Base-by-base conservation (phyloP, 306 rosid species). In the Cicer pinnatifidum region DNA sequence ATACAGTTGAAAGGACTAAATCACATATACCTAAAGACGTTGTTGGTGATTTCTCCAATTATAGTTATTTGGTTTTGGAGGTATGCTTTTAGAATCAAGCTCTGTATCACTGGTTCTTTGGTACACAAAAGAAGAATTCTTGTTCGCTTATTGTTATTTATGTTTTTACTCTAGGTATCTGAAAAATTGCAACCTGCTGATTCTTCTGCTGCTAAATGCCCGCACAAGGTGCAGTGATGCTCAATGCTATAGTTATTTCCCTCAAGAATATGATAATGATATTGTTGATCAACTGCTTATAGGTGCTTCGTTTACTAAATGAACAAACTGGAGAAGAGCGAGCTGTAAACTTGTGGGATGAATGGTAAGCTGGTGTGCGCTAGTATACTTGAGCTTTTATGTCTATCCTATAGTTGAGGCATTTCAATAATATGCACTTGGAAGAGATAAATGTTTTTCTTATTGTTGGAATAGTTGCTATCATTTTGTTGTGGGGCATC, bases 301-400 rank as follows among this genome's bases (percentile, higher is more conserved):
- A 93, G 98, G 91, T 91, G 85, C 97, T 93, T 68, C 94, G 96
- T 40, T 75, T 93, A 84, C 84, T 91, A 75, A 83, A 89, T 76
- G 98, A 93, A 85, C 82, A 81, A 59, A 85, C 74, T 13, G 98
- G 97, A 71, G 92, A 84, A 79, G 97, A 91, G 84, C 76, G 82
- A 40, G 85, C 84, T 53, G 89, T 79, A 37, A 77, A 81, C 85
- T 82, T 93, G 84, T 53, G 79, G 75, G 94, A 88, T 69, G 97
- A 88, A 79, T 93, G 98, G 98, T 89, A 85, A 81, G 81, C 38
- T 71, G 39, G 61, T 75, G 48, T 50, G 69, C 70, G 54, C 59
- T 19, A 68, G 67, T 78, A 70, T 71, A 50, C 63, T 43, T 67
- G 19, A 48, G 75, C 51, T 54, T 28, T 38, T 23, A 28, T 44